Evolutionary conservation across 768 basidiomycete genomes (phyloP).

Genomic region (Phanerodontia chrysosporium): DNA sequence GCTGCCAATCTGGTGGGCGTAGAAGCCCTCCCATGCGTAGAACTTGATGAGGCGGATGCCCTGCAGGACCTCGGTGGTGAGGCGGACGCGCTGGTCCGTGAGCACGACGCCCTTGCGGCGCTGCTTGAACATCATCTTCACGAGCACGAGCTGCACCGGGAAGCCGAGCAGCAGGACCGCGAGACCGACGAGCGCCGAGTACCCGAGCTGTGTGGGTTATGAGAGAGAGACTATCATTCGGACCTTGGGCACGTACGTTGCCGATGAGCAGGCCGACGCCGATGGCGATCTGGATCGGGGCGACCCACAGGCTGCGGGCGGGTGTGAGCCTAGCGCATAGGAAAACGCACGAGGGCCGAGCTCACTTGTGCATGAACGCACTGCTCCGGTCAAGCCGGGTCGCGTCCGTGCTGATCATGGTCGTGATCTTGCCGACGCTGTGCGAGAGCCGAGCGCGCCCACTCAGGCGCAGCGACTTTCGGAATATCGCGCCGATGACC

Average conservation of each 20-base stretch:
- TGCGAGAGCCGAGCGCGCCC: constrained; percentile 54
- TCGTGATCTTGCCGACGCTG: constrained; percentile 63
- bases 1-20: constrained; percentile 63
- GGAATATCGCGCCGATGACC: constrained; percentile 46
- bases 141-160: constrained; percentile 53
- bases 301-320: constrained; percentile 47
- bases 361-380: constrained; percentile 32
- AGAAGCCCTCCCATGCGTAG: constrained; percentile 86
- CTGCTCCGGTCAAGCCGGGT: constrained; percentile 48
- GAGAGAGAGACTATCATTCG: background rate
- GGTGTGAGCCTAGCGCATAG: background rate
- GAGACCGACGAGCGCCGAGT: constrained; percentile 65
- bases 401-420: constrained; percentile 64
- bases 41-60: constrained; percentile 92
- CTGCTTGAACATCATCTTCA: constrained; percentile 48
- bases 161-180: constrained; percentile 52
- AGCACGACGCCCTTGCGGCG: constrained; percentile 55
- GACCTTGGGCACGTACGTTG: constrained; percentile 36
- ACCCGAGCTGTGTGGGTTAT: constrained; percentile 43
- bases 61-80: constrained; percentile 64
- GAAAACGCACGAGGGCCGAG: too few species aligned
- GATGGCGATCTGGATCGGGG: constrained; percentile 58
- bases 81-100: constrained; percentile 62
- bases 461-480: constrained; percentile 66
- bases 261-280: constrained; percentile 59